Percentiles rank a stretch among this genome's conserved stretches.
Evolutionary conservation across 2,329 filamentous ascomycete genomes (phyloP).

Genomic region (Cercospora beticola): DNA sequence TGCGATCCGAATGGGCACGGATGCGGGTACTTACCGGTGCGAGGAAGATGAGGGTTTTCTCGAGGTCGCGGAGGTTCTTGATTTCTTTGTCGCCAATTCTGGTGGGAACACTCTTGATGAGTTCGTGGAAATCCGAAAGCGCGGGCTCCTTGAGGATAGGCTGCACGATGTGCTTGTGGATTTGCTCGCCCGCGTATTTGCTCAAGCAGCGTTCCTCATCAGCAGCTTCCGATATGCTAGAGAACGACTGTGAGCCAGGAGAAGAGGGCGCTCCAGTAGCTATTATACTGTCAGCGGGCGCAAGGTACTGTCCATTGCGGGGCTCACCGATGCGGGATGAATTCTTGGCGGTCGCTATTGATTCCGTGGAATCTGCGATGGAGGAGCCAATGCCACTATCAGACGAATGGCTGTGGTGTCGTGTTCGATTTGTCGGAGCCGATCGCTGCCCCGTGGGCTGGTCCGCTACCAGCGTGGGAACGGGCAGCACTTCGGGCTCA

Average conservation of each 20-base stretch:
- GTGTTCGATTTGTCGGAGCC: constrained; percentile 39
- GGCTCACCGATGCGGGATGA: constrained; percentile 30
- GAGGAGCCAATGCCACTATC: constrained; percentile 90
- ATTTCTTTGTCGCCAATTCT: constrained; percentile 83
- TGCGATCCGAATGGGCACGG: constrained; percentile 55
- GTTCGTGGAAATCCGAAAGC: constrained; percentile 76
- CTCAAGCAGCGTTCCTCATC: constrained; percentile 58
- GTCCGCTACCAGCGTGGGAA: constrained; percentile 48
- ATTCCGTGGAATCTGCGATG: constrained; percentile 48
- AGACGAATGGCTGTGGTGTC: constrained; percentile 68
- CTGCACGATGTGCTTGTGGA: constrained; percentile 74
- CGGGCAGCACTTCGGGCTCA: constrained; percentile 51
- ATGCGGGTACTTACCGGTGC: constrained; percentile 76
- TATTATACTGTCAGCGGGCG: constrained; percentile 4
- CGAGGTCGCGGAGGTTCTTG: constrained; percentile 85
- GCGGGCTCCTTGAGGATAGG: constrained; percentile 72
- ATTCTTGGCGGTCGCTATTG: constrained; percentile 29
- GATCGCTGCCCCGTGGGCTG: constrained; percentile 33
- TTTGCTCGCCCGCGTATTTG: constrained; percentile 69
- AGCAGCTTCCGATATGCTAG: constrained; percentile 39
- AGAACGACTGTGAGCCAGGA: constrained; percentile 45
- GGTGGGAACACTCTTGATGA: constrained; percentile 74
- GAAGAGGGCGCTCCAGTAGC: constrained; percentile 7
- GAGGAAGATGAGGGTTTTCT: constrained; percentile 88
- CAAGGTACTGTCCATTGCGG: not conserved